These are phyloP conservation scores for Vitis labrusca DNA, from an alignment of 164 flowering plant species.

Conservation along the genomic window DNA sequence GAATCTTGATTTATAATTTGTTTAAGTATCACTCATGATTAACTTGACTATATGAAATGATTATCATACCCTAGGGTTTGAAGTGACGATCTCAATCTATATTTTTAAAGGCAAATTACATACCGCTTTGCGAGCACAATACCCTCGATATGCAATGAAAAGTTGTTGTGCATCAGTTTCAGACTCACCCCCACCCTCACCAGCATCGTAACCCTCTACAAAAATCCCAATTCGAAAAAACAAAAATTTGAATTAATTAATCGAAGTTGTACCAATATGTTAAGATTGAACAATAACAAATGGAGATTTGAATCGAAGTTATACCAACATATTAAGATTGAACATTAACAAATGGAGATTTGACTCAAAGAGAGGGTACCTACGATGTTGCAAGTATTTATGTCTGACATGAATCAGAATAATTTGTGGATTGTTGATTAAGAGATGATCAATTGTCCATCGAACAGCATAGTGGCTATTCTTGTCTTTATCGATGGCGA, in stretches of 20 bases:
- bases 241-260: not conserved
- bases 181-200: not conserved
- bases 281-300: not conserved
- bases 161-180: conserved; percentile 17
- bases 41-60: conserved; percentile 17
- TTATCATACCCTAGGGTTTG: conserved; percentile 14
- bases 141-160: conserved; percentile 49
- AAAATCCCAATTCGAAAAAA: not conserved
- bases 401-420: conserved; percentile 46
- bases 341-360: conserved; percentile 1
- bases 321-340: not conserved
- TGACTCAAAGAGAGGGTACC: conserved; percentile 33
- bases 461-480: conserved; percentile 54
- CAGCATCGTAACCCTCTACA: not conserved
- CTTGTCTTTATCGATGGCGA: conserved; percentile 64
- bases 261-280: not conserved
- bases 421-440: conserved; percentile 21
- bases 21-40: not conserved
- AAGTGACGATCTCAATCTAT: not conserved
- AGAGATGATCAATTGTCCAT: conserved; percentile 55
- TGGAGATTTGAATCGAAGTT: not conserved
- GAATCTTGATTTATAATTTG: not conserved
- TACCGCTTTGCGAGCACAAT: conserved; percentile 62
- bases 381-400: conserved; percentile 32
- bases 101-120: not conserved